Evolutionary conservation across 768 basidiomycete genomes (phyloP).

Genomic region (Xerocomus spinulosus): DNA sequence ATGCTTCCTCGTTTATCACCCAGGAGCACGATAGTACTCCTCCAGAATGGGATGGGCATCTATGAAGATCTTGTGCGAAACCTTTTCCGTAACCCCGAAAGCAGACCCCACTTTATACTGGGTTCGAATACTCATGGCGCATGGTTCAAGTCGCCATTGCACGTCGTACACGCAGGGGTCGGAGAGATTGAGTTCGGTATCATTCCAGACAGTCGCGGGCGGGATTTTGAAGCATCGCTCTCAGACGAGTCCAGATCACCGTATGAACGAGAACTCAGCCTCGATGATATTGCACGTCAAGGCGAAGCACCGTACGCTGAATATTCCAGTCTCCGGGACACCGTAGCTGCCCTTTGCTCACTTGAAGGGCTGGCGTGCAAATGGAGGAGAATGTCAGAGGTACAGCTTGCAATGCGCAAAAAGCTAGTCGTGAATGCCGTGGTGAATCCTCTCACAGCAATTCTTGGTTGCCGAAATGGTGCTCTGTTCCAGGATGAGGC

Average conservation of each 20-base stretch:
- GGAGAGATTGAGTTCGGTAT: slow-evolving; percentile 78
- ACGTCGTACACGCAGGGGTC: slow-evolving; percentile 65
- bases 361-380: slow-evolving; percentile 52
- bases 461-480: slow-evolving; percentile 79
- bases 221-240: slow-evolving; percentile 59
- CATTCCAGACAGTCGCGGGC: slow-evolving; percentile 59
- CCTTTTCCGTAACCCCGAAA: slow-evolving; percentile 66
- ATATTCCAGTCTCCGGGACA: slow-evolving; percentile 62
- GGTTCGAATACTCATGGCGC: slow-evolving; percentile 81
- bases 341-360: slow-evolving; percentile 58
- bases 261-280: slow-evolving; percentile 40
- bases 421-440: slow-evolving; percentile 79
- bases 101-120: slow-evolving; percentile 82
- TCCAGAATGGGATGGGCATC: slow-evolving; percentile 93
- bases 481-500: slow-evolving; percentile 49
- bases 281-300: slow-evolving; percentile 48
- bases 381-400: slow-evolving; percentile 61
- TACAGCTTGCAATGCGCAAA: slow-evolving; percentile 68
- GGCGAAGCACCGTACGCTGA: slow-evolving; percentile 34
- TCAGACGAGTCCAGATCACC: slow-evolving; percentile 31
- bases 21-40: slow-evolving; percentile 79
- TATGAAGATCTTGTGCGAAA: slow-evolving; percentile 68
- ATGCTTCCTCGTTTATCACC: slow-evolving; percentile 61
- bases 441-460: slow-evolving; percentile 82
- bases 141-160: slow-evolving; percentile 46